Percentiles rank a stretch among this genome's conserved stretches.
phyloP scores from a whole-genome alignment of 768 basidiomycete species.

The Lentinula aciculospora region DNA sequence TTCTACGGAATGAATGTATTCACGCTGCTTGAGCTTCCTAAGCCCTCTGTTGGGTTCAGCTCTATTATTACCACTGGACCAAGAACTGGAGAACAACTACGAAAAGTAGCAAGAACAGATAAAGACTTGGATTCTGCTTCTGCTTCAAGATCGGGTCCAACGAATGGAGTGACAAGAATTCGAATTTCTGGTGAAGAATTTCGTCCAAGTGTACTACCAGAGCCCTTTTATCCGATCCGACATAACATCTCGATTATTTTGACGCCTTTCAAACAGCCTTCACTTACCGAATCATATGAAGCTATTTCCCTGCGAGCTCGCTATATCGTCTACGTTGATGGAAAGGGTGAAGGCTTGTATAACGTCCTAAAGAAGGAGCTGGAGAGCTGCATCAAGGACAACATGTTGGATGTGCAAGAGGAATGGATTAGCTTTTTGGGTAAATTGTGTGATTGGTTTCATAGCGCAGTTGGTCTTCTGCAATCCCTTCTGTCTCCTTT shows the following conservation, averaged over 20 bases:
- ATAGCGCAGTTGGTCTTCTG: constrained; percentile 58
- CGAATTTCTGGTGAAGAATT: constrained; percentile 34
- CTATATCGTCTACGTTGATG: constrained; percentile 43
- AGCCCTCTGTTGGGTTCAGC: constrained; percentile 45
- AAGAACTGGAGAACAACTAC: constrained; percentile 53
- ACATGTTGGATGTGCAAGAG: constrained; percentile 21
- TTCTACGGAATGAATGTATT: constrained; percentile 23
- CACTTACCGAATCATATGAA: constrained; percentile 30
- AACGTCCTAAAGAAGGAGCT: constrained; percentile 53
- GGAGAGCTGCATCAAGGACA: constrained; percentile 40
- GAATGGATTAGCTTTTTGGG: constrained; percentile 60
- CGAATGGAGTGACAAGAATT: constrained; percentile 38
- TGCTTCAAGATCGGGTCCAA: constrained; percentile 46
- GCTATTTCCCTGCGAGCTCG: constrained; percentile 53
- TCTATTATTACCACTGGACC: constrained; percentile 33
- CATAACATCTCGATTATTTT: background rate
- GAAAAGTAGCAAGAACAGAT: constrained; percentile 64
- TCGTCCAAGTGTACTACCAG: constrained; percentile 24
- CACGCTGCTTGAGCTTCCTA: constrained; percentile 40
- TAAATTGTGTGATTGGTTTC: constrained; percentile 55
- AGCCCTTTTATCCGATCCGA: background rate
- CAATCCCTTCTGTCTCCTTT: constrained; percentile 64
- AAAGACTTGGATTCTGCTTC: constrained; percentile 64
- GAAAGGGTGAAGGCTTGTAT: constrained; percentile 55
- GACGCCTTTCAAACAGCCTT: background rate